phyloP scores from a whole-genome alignment of 768 basidiomycete species.

The Daedalea quercina region DNA sequence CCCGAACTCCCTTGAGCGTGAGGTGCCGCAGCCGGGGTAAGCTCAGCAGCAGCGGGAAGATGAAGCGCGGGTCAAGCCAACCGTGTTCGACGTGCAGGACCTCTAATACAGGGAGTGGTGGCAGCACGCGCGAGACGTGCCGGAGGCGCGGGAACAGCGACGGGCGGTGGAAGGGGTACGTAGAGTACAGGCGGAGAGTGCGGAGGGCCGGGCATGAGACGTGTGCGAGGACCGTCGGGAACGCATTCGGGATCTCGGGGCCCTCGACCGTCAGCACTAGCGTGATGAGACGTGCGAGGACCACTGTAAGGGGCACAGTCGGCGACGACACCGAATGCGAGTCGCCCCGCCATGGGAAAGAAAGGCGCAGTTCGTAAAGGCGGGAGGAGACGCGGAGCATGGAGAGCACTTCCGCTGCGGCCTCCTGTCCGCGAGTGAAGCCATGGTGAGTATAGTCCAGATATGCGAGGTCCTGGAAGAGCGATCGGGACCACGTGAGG shows the following conservation, averaged over 20 bases:
- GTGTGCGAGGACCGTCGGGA: slow-evolving; percentile 44
- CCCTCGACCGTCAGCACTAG: slow-evolving; percentile 47
- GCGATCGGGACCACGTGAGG: slow-evolving; percentile 52
- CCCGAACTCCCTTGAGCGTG: slow-evolving; percentile 15
- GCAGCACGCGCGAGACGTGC: slow-evolving; percentile 16
- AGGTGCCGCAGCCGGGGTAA: slow-evolving; percentile 18
- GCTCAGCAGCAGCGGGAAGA: slow-evolving; percentile 16
- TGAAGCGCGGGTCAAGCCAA: slow-evolving; percentile 21
- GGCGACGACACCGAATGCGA: slow-evolving; percentile 11
- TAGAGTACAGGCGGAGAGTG: slow-evolving; percentile 39
- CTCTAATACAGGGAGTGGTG: slow-evolving; percentile 14
- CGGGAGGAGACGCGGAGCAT: slow-evolving; percentile 49
- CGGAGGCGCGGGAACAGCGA: slow-evolving; percentile 15
- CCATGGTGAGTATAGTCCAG: slow-evolving; percentile 72
- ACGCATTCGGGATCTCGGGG: slow-evolving; percentile 54
- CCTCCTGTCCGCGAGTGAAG: slow-evolving; percentile 50
- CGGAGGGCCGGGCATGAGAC: slow-evolving; percentile 42
- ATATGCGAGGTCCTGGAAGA: slow-evolving; percentile 54
- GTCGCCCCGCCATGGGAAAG: slow-evolving; percentile 35
- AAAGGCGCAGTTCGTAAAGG: slow-evolving; percentile 47
- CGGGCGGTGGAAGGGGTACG: slow-evolving; percentile 2
- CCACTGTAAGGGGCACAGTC: slow-evolving; percentile 27
- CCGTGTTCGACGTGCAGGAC: slow-evolving; percentile 17
- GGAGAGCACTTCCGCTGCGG: slow-evolving; percentile 49
- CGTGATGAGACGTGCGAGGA: slow-evolving; percentile 38